Conservation (phyloP, 768 basidiomycete species). For the Lactifluus volemus region DNA sequence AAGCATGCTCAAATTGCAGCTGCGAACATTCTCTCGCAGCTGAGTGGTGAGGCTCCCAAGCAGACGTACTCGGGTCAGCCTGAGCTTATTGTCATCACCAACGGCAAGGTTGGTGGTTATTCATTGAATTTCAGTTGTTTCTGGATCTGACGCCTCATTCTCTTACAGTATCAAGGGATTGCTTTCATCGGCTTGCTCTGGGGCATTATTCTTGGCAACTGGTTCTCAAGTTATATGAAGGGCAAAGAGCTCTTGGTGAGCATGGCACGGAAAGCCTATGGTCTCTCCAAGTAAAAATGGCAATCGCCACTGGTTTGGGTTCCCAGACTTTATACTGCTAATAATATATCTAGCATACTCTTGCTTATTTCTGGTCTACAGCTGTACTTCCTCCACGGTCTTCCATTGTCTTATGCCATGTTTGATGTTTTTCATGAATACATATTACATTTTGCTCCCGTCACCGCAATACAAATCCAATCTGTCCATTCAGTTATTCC, state of each 20-base stretch:
- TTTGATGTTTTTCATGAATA: too few species aligned
- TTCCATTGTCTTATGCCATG: too few species aligned
- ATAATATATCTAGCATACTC: constrained; percentile 5
- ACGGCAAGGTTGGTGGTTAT: constrained; percentile 13
- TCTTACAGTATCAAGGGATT: background rate
- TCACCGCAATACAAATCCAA: too few species aligned
- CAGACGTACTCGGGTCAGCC: constrained; percentile 41
- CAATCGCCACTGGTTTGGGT: background rate
- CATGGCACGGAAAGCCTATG: constrained; percentile 11
- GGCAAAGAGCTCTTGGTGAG: constrained; percentile 10
- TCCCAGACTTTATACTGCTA: background rate
- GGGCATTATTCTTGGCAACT: background rate
- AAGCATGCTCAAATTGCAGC: constrained; percentile 38
- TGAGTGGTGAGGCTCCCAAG: constrained; percentile 30
- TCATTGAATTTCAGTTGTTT: too few species aligned
- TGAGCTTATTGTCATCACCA: constrained; percentile 40
- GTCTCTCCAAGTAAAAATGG: constrained; percentile 2
- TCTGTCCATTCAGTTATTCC: too few species aligned
- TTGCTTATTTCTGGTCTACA: too few species aligned
- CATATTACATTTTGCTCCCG: too few species aligned
- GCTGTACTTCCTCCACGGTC: too few species aligned
- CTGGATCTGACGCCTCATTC: too few species aligned
- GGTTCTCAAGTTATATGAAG: constrained; percentile 15
- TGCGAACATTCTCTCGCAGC: constrained; percentile 40
- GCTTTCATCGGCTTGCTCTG: constrained; percentile 11